Base-by-base conservation (phyloP, 345 rosid species). In the Sapria himalayana region DNA sequence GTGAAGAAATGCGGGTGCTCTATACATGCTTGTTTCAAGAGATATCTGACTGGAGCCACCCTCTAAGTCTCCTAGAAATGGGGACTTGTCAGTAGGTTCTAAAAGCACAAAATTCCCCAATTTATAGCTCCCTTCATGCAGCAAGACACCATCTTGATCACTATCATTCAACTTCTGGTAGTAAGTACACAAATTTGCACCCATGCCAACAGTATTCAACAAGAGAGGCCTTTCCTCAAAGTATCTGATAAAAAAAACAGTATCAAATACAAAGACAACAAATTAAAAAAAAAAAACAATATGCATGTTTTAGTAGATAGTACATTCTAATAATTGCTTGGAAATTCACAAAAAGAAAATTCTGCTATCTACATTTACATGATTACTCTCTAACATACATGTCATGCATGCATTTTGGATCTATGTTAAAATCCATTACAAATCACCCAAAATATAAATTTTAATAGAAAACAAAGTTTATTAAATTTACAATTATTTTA, bases 191-290 rank as follows among this genome's bases (percentile, higher is more conserved):
- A 89, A 45, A 52, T 76, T 82, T 14, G 98, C 94, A 53, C 98
- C 98, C 98, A 89, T 89, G 36, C 98, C 98, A 40, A 46, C 66
- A 63, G 76, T 89, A 66, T 77, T 74, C 60, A 89, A 67, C 57
- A 79, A 58, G 54, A 82, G 54, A 47, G 94, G 94, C 38, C 98
- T 79, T 69, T 82, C 94, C 74, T 89, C 98, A 23, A 94, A 89
- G 52, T 76, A 89, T 71, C 94, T 82, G 58, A 61, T 59, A 29
- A 35, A 7, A 34, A 9, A 29, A 19, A 32, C 19, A 37, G n/a
- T n/a, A n/a, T n/a, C n/a, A n/a, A n/a, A n/a, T n/a, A n/a, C n/a
- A n/a, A n/a, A n/a, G n/a, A n/a, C n/a, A n/a, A n/a, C n/a, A n/a
- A n/a, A n/a, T n/a, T n/a, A n/a, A n/a, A n/a, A n/a, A n/a, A n/a